Conservation (phyloP, 2,329 filamentous ascomycete genomes). For the Cladosporium phlei region DNA sequence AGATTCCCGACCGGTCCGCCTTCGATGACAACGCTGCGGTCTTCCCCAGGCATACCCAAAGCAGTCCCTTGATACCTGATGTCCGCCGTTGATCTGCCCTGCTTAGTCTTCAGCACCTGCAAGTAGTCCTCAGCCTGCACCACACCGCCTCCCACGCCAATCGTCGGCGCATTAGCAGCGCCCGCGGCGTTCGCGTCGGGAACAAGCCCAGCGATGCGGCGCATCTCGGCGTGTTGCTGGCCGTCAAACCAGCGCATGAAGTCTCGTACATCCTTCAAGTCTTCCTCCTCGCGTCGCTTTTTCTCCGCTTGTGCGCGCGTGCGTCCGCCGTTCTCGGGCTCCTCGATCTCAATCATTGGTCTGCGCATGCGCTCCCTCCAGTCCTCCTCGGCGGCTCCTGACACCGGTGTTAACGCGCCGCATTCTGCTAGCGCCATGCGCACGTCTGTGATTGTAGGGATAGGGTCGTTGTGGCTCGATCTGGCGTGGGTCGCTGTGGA, state of each 20-base stretch:
- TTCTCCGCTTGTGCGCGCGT: conserved; percentile 35
- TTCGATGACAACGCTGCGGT: conserved; percentile 69
- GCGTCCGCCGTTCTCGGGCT: conserved; percentile 32
- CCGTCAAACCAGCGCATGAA: conserved; percentile 78
- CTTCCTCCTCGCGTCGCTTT: conserved; percentile 57
- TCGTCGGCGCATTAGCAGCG: conserved; percentile 30
- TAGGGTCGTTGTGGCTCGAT: conserved; percentile 62
- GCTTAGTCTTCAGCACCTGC: conserved; percentile 75
- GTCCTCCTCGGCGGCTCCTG: conserved; percentile 63
- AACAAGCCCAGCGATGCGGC: conserved; percentile 67
- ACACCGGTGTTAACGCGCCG: conserved; percentile 67
- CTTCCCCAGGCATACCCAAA: conserved; percentile 68
- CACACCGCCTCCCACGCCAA: conserved; percentile 35
- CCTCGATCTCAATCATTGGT: conserved; percentile 38
- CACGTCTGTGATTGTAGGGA: conserved; percentile 68
- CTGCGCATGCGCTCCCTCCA: conserved; percentile 50
- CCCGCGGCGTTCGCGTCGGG: conserved; percentile 46
- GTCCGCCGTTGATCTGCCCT: conserved; percentile 77
- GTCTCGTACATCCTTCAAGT: conserved; percentile 68
- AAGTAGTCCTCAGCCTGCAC: conserved; percentile 45
- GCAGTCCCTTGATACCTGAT: conserved; percentile 80
- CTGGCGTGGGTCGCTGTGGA: conserved; percentile 67
- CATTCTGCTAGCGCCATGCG: conserved; percentile 79
- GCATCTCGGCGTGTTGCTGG: conserved; percentile 70
- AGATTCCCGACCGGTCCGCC: conserved; percentile 67